phyloP scores from a whole-genome alignment of 306 rosid genomes.

The Astragalus membranaceus region DNA sequence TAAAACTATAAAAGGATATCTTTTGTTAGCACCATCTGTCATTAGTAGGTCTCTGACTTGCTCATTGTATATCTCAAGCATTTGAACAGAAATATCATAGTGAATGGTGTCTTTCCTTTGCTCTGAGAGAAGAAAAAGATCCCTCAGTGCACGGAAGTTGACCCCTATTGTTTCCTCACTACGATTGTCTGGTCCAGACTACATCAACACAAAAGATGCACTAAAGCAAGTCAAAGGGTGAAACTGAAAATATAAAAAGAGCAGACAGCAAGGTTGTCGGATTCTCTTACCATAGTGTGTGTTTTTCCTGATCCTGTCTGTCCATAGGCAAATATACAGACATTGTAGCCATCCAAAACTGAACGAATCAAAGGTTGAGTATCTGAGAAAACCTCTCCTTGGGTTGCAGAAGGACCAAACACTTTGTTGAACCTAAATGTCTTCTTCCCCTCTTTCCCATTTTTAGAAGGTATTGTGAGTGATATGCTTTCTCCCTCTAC shows the following conservation, averaged over 20 bases:
- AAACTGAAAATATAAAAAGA: not conserved
- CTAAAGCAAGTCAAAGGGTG: not conserved
- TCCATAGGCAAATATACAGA: slow-evolving; percentile 95
- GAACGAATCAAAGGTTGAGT: slow-evolving; percentile 86
- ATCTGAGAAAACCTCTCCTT: slow-evolving; percentile 88
- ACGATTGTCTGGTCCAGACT: slow-evolving; percentile 75
- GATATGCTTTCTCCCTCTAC: slow-evolving; percentile 66
- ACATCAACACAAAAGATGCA: slow-evolving; percentile 18
- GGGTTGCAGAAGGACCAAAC: slow-evolving; percentile 77
- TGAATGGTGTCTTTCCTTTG: slow-evolving; percentile 33
- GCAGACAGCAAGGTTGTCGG: not conserved
- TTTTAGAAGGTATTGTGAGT: slow-evolving; percentile 53
- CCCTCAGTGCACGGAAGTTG: slow-evolving; percentile 78
- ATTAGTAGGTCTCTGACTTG: slow-evolving; percentile 47
- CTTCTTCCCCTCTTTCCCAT: slow-evolving; percentile 75
- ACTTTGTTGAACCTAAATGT: slow-evolving; percentile 73
- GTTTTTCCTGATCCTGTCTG: slow-evolving; percentile 99
- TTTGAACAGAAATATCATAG: slow-evolving; percentile 37
- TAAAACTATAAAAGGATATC: slow-evolving; percentile 65
- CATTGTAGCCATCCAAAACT: slow-evolving; percentile 89
- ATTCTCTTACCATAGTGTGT: slow-evolving; percentile 69
- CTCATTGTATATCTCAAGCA: slow-evolving; percentile 50
- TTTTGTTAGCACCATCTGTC: slow-evolving; percentile 48
- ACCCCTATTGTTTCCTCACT: slow-evolving; percentile 81
- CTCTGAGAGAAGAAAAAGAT: slow-evolving; percentile 66